phyloP scores from a whole-genome alignment of 2,329 filamentous ascomycete genomes.

The Thelonectria olida region DNA sequence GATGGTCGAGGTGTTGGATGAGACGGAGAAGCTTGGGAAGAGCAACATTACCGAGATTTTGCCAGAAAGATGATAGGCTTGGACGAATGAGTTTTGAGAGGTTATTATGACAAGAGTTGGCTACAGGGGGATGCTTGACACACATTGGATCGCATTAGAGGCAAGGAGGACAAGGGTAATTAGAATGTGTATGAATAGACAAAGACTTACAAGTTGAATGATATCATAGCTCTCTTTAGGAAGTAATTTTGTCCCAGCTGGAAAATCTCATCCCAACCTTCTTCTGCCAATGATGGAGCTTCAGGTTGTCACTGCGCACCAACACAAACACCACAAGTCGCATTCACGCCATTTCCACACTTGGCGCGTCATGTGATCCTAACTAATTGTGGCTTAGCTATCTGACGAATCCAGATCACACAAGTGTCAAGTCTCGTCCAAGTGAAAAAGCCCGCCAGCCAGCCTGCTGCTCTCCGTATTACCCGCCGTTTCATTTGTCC shows the following conservation, averaged over 20 bases:
- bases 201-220: too few relatives aligned
- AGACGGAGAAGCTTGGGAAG: constrained; percentile 29
- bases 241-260: too few relatives aligned
- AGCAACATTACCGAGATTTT: constrained; percentile 38
- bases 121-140: too few relatives aligned
- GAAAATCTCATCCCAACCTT: too few relatives aligned
- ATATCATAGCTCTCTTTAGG: too few relatives aligned
- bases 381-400: not conserved
- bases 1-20: constrained; percentile 35
- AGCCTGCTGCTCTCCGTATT: not conserved
- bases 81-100: too few relatives aligned
- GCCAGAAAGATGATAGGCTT: constrained; percentile 5
- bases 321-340: too few relatives aligned
- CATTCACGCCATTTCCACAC: not conserved
- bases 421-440: too few relatives aligned
- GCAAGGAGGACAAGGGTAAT: too few relatives aligned
- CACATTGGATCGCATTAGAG: too few relatives aligned
- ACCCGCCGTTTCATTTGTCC: not conserved
- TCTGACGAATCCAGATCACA: not conserved
- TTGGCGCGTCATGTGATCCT: not conserved
- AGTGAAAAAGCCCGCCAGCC: not conserved
- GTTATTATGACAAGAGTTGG: too few relatives aligned
- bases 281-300: not conserved
- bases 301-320: not conserved
- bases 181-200: too few relatives aligned